Conservation (phyloP, 805 yeast genomes). For the Barnettozyma sucrosica region DNA sequence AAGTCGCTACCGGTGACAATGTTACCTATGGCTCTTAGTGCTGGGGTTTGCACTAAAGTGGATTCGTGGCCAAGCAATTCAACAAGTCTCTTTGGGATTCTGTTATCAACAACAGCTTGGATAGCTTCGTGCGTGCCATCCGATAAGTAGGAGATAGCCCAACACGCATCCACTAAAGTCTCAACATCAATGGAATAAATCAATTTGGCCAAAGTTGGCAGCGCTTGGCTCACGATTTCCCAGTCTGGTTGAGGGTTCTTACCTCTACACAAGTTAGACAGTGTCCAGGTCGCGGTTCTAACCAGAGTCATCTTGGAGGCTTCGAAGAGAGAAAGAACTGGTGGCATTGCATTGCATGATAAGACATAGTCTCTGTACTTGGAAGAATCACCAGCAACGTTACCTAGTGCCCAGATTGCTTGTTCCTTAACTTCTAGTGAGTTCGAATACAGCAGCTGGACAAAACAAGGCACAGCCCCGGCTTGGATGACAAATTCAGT, state of each 20-base stretch:
- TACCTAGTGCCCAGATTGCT: constrained; percentile 99
- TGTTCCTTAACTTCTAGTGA: constrained; percentile 94
- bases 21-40: constrained; percentile 94
- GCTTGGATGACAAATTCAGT: constrained; percentile 87
- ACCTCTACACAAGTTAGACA: constrained; percentile 94
- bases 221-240: constrained; percentile 76
- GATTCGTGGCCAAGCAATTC: constrained; percentile 83
- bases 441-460: constrained; percentile 69
- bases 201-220: constrained; percentile 87
- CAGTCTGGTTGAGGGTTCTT: constrained; percentile 96
- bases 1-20: constrained; percentile 95
- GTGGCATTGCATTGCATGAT: constrained; percentile 80
- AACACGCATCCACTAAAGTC: constrained; percentile 93
- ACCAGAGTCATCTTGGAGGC: constrained; percentile 82
- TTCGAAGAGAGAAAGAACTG: constrained; percentile 72
- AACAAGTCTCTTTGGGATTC: constrained; percentile 90
- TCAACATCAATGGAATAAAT: constrained; percentile 89
- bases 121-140: constrained; percentile 93
- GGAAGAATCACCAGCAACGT: constrained; percentile 96
- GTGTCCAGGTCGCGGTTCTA: constrained; percentile 97
- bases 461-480: constrained; percentile 91
- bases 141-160: constrained; percentile 94
- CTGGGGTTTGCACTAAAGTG: constrained; percentile 91
- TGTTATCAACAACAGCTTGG: constrained; percentile 93
- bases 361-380: constrained; percentile 85